These are phyloP conservation scores for Trichophyton mentagrophytes DNA, from an alignment of 2,329 filamentous ascomycete species.

Conservation along the genomic window DNA sequence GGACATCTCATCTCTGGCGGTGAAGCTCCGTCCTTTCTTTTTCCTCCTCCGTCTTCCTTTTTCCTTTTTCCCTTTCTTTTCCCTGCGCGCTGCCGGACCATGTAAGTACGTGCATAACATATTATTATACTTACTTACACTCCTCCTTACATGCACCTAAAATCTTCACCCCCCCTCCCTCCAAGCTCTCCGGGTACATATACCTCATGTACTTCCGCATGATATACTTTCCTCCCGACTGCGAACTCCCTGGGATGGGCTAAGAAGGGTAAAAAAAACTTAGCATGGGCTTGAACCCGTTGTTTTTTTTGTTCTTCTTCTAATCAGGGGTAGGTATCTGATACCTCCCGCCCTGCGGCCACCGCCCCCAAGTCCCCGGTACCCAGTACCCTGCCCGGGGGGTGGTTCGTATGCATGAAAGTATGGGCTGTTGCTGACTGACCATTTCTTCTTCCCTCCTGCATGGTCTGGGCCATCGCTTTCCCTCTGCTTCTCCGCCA, in stretches of 20 bases:
- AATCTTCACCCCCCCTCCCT: no score
- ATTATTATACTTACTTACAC: no score
- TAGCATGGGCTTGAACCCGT: background rate
- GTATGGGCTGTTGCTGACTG: background rate
- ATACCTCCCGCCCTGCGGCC: background rate
- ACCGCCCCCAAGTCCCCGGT: background rate
- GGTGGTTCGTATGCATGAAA: background rate
- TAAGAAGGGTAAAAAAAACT: no score
- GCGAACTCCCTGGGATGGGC: no score
- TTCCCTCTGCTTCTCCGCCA: background rate
- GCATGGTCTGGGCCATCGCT: background rate
- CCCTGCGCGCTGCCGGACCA: background rate
- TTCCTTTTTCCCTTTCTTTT: background rate
- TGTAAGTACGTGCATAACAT: background rate
- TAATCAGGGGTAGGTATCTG: background rate
- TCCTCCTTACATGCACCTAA: no score
- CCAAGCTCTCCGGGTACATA: no score
- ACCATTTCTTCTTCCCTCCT: background rate
- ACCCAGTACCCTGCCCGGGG: background rate
- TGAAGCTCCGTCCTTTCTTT: background rate
- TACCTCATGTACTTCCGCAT: background rate
- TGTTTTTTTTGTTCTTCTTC: background rate
- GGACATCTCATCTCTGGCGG: background rate
- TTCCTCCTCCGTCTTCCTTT: background rate
- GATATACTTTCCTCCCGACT: background rate